Base-by-base conservation (phyloP, 805 yeast species). In the Candida orba region DNA sequence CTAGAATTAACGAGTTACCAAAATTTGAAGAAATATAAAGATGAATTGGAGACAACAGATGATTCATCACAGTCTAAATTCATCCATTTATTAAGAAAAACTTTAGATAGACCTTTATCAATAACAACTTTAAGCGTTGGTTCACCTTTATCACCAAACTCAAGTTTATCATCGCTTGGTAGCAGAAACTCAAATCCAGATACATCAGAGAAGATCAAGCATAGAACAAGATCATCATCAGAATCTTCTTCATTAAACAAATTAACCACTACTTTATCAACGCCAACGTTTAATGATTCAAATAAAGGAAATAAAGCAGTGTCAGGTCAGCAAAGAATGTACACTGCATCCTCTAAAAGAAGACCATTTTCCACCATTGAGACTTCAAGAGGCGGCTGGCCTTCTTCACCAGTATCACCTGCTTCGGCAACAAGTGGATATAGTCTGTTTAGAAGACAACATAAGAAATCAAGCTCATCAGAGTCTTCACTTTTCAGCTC, bases 1-100 rank as follows among this genome's bases (percentile, higher is more conserved):
- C 60, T 88, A 22, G 79, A 75, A 40, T 65, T 89, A 51, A 73
- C 79, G 39, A 85, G 81, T 36, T 84, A 83, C 58, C 86, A 81
- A 36, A 72, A 77, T 25, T 73, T 87, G 51, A 53, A 65, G 43
- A 51, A 55, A 25, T 56, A 65, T 52, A 68, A 67, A 48, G 58
- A 52, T 36, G 64, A 62, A 46, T 51, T 75, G 20, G 69, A 71
- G 6, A 60, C 71, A 0, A 68, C 72, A 18, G 73, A 74, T 43
- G 71, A 68, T 31, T 70, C 75, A 1, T 74, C 76, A 4, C 84
- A 71, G 47, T 72, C 69, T 47, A 71, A 76, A 48, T 90, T 72
- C 64, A 78, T 78, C 44, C 78, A 71, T 46, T 61, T 71, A 32
- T 59, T 75, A 49, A 71, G 78, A 45, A 68, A 73, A 44, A 71